Conservation (phyloP, 1,284 basidiomycete genomes). For the Athelia psychrophila region DNA sequence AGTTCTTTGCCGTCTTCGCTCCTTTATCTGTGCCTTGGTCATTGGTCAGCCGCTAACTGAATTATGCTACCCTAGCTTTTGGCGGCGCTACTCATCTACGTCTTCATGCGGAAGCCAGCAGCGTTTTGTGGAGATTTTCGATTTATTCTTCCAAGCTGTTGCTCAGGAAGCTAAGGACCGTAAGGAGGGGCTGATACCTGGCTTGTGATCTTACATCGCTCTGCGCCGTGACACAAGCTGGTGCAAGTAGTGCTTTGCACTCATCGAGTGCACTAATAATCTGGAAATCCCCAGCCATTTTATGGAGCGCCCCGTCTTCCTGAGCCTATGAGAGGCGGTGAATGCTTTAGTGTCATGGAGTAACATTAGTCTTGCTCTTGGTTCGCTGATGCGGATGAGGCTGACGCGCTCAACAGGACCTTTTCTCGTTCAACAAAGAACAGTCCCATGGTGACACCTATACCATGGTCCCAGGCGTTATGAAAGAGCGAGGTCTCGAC, state of each 20-base stretch:
- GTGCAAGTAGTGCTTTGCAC: slow-evolving; percentile 35
- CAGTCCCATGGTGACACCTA: slow-evolving; percentile 63
- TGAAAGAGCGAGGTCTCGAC: slow-evolving; percentile 51
- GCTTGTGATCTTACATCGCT: slow-evolving; percentile 59
- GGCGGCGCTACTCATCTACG: slow-evolving; percentile 46
- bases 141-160: slow-evolving; percentile 58
- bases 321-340: slow-evolving; percentile 48
- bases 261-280: slow-evolving; percentile 48
- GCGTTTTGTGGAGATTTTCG: slow-evolving; percentile 57
- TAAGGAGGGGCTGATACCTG: slow-evolving; percentile 44
- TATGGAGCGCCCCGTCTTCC: slow-evolving; percentile 51
- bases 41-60: slow-evolving; percentile 1
- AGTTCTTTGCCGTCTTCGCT: slow-evolving; percentile 19
- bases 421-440: slow-evolving; percentile 68
- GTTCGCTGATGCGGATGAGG: not conserved
- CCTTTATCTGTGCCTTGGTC: not conserved
- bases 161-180: slow-evolving; percentile 56
- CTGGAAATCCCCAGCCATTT: slow-evolving; percentile 62
- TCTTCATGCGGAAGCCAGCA: slow-evolving; percentile 48
- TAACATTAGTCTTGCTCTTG: slow-evolving; percentile 42
- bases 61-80: slow-evolving; percentile 36
- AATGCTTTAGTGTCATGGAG: slow-evolving; percentile 65
- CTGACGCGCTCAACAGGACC: slow-evolving; percentile 42
- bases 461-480: slow-evolving; percentile 65
- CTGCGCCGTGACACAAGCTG: slow-evolving; percentile 56